Base-by-base conservation (phyloP, 2,329 filamentous ascomycete species). In the Phaeoacremonium minimum region DNA sequence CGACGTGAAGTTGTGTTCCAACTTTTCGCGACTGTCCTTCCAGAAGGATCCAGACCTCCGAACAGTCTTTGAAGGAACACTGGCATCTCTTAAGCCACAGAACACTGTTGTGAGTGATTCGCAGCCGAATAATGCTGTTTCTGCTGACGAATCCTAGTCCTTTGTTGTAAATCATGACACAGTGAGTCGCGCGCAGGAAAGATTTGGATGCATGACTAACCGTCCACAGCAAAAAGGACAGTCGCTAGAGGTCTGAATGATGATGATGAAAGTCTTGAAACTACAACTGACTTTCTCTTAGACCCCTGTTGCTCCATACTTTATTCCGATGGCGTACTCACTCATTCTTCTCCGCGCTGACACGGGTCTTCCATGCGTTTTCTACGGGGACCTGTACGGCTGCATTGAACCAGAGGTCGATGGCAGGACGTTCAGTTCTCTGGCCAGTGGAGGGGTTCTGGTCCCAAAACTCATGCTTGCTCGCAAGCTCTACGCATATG, bases 91-190 rank as follows among this genome's bases (percentile, higher is more conserved):
- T 2, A 32, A 28, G n/a, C 35, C 35, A 9, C 20, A 26, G 9
- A 18, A 22, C 29, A 32, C 28, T 14, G 29, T 37, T 6, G 35
- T 37, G 15, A 37, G 35, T 28, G 19, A 26, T 19, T 7, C 18
- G 16, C 18, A 8, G 22, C n/a, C n/a, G 22, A n/a, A 26, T n/a
- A 26, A n/a, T n/a, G 22, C 22, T 26, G 9, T 26, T 26, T 26
- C 22, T n/a, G 9, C 9, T 26, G 9, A n/a, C 22, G 9, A n/a
- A 17, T 15, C 13, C 18, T 7, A 73, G 56, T 84, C 80, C 0
- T 72, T 85, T n/a, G 78, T 85, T 1, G 75, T 73, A 43, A 84
- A 83, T 50, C 81, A 85, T 55, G 80, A 85, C 50, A 85, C 80
- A 0, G 60, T 61, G 55, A 46, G 57, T 47, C 4, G 64, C n/a